Conservation (phyloP, 176 grass and related monocot species). For the Cenchrus fungigraminus region DNA sequence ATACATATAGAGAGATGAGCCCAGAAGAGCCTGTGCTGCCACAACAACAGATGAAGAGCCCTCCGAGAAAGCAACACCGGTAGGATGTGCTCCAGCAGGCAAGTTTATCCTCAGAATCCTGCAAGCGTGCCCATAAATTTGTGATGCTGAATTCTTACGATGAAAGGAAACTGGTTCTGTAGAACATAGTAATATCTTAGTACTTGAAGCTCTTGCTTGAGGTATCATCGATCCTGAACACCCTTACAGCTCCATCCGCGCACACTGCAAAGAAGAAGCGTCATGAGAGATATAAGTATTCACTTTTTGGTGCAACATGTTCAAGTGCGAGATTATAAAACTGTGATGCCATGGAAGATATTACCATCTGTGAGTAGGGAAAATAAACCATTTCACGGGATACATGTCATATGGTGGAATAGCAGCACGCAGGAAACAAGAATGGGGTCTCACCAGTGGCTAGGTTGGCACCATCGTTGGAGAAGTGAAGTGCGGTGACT, state of each 20-base stretch:
- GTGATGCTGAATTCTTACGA: background rate
- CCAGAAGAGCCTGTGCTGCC: constrained; percentile 70
- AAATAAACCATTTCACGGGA: background rate
- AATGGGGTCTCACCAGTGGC: constrained; percentile 60
- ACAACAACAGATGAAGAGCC: constrained; percentile 80
- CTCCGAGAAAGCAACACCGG: constrained; percentile 80
- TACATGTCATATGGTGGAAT: background rate
- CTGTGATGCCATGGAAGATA: background rate
- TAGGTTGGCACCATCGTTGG: constrained; percentile 65
- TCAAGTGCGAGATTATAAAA: background rate
- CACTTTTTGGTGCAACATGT: background rate
- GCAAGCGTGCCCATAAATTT: constrained; percentile 16
- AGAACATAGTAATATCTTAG: constrained; percentile 12
- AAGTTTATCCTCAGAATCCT: constrained; percentile 88
- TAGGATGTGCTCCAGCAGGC: constrained; percentile 87
- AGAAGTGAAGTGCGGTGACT: constrained; percentile 81
- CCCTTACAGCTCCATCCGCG: constrained; percentile 80
- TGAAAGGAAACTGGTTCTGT: background rate
- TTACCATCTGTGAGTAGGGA: background rate
- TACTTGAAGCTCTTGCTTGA: constrained; percentile 98
- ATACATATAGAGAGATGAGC: constrained; percentile 91
- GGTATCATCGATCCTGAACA: constrained; percentile 84
- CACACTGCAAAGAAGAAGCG: constrained; percentile 62
- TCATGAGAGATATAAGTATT: constrained; percentile 24
- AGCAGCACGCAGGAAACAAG: background rate